Evolutionary conservation across 768 basidiomycete species (phyloP), one percentile per base, ranked within the genome.

Genomic region (Phallus indusiatus): DNA sequence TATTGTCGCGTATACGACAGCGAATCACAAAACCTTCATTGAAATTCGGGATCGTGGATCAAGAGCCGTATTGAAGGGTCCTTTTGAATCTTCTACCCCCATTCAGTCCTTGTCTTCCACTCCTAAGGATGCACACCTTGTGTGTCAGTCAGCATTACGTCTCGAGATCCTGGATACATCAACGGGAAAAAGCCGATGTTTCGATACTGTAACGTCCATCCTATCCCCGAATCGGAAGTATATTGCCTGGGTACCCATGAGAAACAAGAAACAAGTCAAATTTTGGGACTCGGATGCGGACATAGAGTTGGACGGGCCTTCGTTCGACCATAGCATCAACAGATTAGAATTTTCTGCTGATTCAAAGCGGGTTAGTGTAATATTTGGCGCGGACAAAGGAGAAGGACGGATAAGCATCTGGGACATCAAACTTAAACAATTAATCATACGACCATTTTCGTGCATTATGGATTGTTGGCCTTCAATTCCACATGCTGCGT

Each of bases 271-370:
- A 2, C 5, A 42, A 42, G 42, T 42, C 2, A 42, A 42, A 42
- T 11, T 42, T 42, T 42, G 42, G 42, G 42, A 42, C 12, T 5
- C 12, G 12, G 42, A 42, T 11, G 12, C 4, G 2, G 9, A n/a
- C 9, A 42, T n/a, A 10, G 9, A 2, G 12, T 4, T 42, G 12
- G n/a, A n/a, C 4, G 42, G 14, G 2, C 9, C 12, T 4, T 10
- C 5, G 2, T n/a, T 10, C 2, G 2, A 2, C 2, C 42, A n/a
- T 10, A 2, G 5, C n/a, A 10, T n/a, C n/a, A 2, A 14, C 2
- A 2, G 4, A 2, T 4, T 42, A 4, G 2, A 2, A 3, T 42
- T 42, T 10, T 42, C 42, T 10, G 9, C 4, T 11, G 42, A 42
- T 42, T 42, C 42, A 4, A 42, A 2, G 2, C 42, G 12, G 12